A percentile compares a stretch with the other conserved stretches of the same genome.
These are phyloP conservation scores for Stephanodiscus minutulus DNA, from an alignment of 108 stramenopile genomes.

Conservation along the genomic window DNA sequence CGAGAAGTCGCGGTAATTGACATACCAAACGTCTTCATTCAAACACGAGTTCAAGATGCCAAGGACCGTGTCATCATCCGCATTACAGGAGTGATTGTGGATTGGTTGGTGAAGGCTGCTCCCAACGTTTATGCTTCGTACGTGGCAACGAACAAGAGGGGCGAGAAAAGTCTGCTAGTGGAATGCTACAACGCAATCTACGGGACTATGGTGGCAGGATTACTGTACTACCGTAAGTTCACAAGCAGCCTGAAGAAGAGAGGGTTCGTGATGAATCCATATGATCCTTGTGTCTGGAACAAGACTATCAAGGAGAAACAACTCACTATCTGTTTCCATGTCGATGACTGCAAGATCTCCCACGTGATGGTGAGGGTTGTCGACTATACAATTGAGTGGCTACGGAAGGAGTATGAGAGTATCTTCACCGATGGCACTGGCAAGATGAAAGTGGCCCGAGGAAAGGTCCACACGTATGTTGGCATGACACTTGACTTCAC, in stretches of 20 bases:
- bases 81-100: conserved; percentile 12
- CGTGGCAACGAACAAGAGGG: background rate
- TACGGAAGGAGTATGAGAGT: background rate
- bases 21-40: conserved; percentile 30
- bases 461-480: conserved; percentile 48
- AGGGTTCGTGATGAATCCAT: no score
- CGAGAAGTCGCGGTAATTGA: conserved; percentile 34
- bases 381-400: background rate
- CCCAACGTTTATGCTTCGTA: conserved; percentile 16
- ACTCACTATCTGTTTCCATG: background rate
- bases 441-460: conserved; percentile 18
- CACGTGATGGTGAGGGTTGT: no score
- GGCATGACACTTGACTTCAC: conserved; percentile 47
- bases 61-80: conserved; percentile 3
- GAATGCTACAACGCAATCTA: background rate
- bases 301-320: background rate
- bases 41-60: conserved; percentile 23
- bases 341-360: no score
- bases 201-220: no score
- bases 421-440: no score
- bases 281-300: background rate
- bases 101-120: conserved; percentile 15
- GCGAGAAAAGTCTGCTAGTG: background rate
- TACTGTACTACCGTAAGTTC: background rate
- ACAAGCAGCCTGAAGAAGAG: background rate